These are phyloP conservation scores for Phlebiopsis flavidoalba DNA, from an alignment of 768 basidiomycete genomes.

Conservation along the genomic window DNA sequence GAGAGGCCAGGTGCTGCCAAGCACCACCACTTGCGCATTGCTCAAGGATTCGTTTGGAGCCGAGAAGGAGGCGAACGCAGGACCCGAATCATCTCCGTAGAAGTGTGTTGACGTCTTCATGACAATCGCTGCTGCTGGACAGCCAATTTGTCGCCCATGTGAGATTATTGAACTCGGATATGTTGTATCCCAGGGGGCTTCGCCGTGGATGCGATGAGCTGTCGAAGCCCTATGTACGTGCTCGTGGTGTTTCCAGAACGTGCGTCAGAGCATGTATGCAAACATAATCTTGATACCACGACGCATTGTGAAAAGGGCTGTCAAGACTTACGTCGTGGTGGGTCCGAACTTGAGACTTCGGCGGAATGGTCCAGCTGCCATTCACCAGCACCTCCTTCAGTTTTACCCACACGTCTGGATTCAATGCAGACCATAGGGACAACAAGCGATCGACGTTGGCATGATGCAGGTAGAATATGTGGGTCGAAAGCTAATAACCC, in stretches of 20 bases:
- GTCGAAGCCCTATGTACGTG: not conserved
- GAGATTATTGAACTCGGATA: not conserved
- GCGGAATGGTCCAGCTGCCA: not conserved
- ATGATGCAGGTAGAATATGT: constrained; percentile 18
- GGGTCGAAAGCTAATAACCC: constrained; percentile 40
- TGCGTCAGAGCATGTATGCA: not conserved
- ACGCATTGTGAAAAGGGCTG: not conserved
- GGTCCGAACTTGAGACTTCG: not conserved
- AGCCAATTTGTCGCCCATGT: not conserved
- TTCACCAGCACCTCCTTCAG: not conserved
- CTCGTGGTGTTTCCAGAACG: not conserved
- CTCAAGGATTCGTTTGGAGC: not conserved
- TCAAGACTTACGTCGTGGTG: not conserved
- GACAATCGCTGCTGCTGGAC: not conserved
- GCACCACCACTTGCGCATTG: not conserved
- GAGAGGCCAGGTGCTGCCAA: not conserved
- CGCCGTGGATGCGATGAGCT: not conserved
- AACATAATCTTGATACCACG: not conserved
- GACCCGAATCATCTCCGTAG: not conserved
- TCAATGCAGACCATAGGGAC: not conserved
- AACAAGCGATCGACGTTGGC: not conserved
- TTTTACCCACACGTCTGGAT: not conserved
- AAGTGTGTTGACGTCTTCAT: not conserved
- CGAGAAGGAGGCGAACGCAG: not conserved
- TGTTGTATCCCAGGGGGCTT: not conserved